These are phyloP conservation scores for Stachybotrys echinatus DNA, from an alignment of 2,329 filamentous ascomycete genomes.

Conservation along the genomic window DNA sequence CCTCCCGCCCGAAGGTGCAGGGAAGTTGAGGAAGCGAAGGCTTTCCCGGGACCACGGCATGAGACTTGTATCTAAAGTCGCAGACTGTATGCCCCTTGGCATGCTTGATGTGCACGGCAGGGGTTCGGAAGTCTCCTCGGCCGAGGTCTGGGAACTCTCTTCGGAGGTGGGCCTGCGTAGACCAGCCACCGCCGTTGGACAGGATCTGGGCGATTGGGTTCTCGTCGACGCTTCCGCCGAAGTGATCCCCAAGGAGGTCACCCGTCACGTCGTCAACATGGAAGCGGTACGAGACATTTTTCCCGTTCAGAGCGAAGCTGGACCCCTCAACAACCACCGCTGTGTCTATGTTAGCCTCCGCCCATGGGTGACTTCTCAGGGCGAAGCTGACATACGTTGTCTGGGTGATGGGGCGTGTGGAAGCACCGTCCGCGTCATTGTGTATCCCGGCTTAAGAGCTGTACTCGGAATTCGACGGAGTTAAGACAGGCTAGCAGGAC, in stretches of 20 bases:
- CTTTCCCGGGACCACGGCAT: slow-evolving; percentile 51
- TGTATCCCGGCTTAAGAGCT: too few relatives aligned
- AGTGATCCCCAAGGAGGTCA: slow-evolving; percentile 57
- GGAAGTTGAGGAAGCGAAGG: slow-evolving; percentile 51
- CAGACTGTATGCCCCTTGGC: slow-evolving; percentile 53
- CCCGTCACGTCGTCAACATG: slow-evolving; percentile 52
- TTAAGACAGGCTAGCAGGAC: too few relatives aligned
- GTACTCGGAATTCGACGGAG: too few relatives aligned
- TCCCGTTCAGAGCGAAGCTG: slow-evolving; percentile 51
- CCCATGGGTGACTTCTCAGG: background rate
- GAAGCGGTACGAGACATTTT: slow-evolving; percentile 56
- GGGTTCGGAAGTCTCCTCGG: slow-evolving; percentile 56
- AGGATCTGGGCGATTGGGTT: slow-evolving; percentile 35
- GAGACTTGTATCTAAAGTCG: slow-evolving; percentile 52
- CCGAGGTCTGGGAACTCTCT: slow-evolving; percentile 62
- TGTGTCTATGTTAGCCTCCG: slow-evolving; percentile 14
- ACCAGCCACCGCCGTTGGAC: slow-evolving; percentile 44
- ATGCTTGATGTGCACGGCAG: slow-evolving; percentile 57
- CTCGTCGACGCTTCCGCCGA: slow-evolving; percentile 50
- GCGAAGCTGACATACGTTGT: background rate
- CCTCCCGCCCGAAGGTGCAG: slow-evolving; percentile 50
- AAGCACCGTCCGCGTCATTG: too few relatives aligned
- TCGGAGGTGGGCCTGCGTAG: slow-evolving; percentile 41
- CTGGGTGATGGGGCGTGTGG: background rate
- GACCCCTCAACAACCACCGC: slow-evolving; percentile 49